Conservation (phyloP, 2,329 filamentous ascomycete genomes). For the Exophiala sp. region DNA sequence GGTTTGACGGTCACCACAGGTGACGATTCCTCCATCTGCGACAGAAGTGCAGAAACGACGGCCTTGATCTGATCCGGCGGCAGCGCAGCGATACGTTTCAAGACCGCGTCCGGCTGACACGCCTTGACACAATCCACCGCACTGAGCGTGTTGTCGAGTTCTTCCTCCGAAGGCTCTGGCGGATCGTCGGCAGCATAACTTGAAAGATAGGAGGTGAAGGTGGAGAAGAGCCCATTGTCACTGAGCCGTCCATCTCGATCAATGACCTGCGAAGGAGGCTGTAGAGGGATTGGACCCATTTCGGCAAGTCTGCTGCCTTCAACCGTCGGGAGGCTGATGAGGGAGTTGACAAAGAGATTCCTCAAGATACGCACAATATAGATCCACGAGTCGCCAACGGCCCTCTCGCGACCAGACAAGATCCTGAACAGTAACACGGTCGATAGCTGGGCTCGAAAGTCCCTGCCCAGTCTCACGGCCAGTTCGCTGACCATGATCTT, state of each 20-base stretch:
- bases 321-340: constrained; percentile 65
- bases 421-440: constrained; percentile 94
- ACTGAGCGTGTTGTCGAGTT: constrained; percentile 89
- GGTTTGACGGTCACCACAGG: constrained; percentile 79
- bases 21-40: constrained; percentile 76
- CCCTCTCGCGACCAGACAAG: constrained; percentile 72
- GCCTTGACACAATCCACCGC: constrained; percentile 91
- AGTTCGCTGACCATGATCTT: constrained; percentile 98
- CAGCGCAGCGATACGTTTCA: constrained; percentile 71
- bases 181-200: constrained; percentile 98
- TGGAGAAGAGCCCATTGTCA: constrained; percentile 84
- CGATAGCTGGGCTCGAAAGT: constrained; percentile 88
- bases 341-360: constrained; percentile 91
- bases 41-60: constrained; percentile 67
- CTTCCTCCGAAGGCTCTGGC: constrained; percentile 93
- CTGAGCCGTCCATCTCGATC: constrained; percentile 72
- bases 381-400: constrained; percentile 55
- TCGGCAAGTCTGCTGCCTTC: constrained; percentile 36
- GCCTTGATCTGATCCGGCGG: constrained; percentile 54
- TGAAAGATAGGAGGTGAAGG: constrained; percentile 94
- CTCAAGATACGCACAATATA: constrained; percentile 86
- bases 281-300: constrained; percentile 76
- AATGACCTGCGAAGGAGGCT: constrained; percentile 85
- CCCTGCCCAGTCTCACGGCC: constrained; percentile 87
- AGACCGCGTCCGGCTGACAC: constrained; percentile 75